Conservation (phyloP, 2,329 filamentous ascomycete species). For the Ophiostoma pallidulum region DNA sequence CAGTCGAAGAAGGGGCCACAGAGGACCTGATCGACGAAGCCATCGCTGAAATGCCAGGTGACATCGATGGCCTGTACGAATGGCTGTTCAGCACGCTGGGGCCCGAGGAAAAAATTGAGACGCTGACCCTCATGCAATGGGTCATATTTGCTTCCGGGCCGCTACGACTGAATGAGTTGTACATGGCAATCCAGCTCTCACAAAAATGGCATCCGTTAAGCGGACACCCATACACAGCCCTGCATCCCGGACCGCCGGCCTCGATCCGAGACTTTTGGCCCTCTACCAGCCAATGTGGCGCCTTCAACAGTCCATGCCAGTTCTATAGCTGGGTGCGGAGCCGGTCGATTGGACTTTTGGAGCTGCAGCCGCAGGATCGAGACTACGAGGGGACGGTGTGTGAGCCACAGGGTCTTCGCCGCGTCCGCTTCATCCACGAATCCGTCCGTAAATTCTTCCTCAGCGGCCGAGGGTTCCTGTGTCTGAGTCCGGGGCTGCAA, state of each 20-base stretch:
- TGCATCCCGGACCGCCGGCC: constrained; percentile 20
- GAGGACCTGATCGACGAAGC: constrained; percentile 26
- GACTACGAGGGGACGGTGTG: constrained; percentile 9
- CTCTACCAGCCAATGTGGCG: constrained; percentile 10
- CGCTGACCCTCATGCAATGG: constrained; percentile 27
- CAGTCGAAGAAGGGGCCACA: constrained; percentile 25
- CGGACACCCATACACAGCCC: constrained; percentile 16
- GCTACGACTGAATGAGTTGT: constrained; percentile 25
- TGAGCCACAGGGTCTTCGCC: constrained; percentile 23
- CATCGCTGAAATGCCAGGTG: constrained; percentile 23
- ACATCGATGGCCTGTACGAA: constrained; percentile 26
- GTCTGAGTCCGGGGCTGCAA: constrained; percentile 15
- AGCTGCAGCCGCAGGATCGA: constrained; percentile 19
- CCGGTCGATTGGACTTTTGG: constrained; percentile 25
- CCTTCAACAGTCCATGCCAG: constrained; percentile 21
- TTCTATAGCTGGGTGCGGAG: constrained; percentile 25
- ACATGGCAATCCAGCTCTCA: constrained; percentile 24
- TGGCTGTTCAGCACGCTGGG: constrained; percentile 27
- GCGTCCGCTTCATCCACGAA: constrained; percentile 24
- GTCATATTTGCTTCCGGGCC: constrained; percentile 25
- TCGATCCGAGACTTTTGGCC: constrained; percentile 20
- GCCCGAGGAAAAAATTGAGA: constrained; percentile 22
- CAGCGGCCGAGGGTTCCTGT: constrained; percentile 24
- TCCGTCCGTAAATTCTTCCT: constrained; percentile 27
- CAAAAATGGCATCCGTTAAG: constrained; percentile 13